Evolutionary conservation across 768 basidiomycete genomes (phyloP).

Genomic region (Macrolepiota albuminosa): DNA sequence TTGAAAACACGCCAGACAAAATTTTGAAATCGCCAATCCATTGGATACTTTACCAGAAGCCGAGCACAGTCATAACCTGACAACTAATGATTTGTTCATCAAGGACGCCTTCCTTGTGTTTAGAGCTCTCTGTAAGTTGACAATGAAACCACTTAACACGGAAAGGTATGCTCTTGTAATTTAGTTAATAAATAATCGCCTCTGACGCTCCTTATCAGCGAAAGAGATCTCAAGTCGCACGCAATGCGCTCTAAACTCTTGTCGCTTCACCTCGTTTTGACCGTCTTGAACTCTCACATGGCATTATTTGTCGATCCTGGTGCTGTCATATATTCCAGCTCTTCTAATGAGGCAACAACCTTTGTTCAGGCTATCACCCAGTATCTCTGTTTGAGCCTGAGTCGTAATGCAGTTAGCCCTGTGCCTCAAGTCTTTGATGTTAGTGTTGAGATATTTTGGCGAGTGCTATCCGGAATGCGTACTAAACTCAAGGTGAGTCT

Average conservation of each 20-base stretch:
- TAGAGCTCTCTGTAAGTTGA: conserved; percentile 93
- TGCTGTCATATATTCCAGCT: conserved; percentile 89
- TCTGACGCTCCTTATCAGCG: conserved; percentile 40
- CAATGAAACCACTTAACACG: conserved; percentile 92
- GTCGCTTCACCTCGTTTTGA: conserved; percentile 90
- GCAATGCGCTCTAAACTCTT: conserved; percentile 96
- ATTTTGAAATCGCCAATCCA: conserved; percentile 30
- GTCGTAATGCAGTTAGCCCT: conserved; percentile 91
- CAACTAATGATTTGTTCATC: conserved; percentile 84
- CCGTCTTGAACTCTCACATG: conserved; percentile 90
- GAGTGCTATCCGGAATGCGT: conserved; percentile 89
- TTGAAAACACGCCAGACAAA: conserved; percentile 23
- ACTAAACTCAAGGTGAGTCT: conserved; percentile 87
- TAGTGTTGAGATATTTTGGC: conserved; percentile 98
- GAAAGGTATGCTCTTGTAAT: conserved; percentile 64
- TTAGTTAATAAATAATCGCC: neutral
- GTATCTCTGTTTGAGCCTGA: conserved; percentile 89
- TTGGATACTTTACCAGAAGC: conserved; percentile 29
- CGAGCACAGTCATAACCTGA: conserved; percentile 43
- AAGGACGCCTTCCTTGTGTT: conserved; percentile 99
- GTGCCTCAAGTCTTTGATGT: conserved; percentile 97
- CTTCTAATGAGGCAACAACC: conserved; percentile 79
- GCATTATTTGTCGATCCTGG: conserved; percentile 81
- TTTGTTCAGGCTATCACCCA: conserved; percentile 95
- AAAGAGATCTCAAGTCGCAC: conserved; percentile 93